Percentiles rank a stretch among this genome's conserved stretches.
These are phyloP conservation scores for Microbotryum scabiosae DNA, from an alignment of 1,284 basidiomycete genomes.

Conservation along the genomic window DNA sequence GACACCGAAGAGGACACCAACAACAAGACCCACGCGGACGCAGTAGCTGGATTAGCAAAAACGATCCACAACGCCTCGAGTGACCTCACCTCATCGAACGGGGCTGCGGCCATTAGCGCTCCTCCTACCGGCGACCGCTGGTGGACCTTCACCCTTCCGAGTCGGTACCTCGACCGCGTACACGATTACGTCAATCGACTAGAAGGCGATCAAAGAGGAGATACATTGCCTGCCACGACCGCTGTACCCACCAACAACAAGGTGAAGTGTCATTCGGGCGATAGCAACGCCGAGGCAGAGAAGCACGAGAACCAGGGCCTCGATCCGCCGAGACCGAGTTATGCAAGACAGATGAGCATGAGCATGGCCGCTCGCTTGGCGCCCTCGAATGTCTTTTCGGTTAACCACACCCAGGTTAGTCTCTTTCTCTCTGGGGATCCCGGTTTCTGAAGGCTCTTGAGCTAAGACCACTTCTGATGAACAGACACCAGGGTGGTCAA, in stretches of 20 bases:
- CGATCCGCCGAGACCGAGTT: not conserved
- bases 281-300: not conserved
- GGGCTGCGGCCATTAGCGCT: not conserved
- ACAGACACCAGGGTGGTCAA: slow-evolving; percentile 30
- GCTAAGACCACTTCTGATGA: too few relatives aligned
- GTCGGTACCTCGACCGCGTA: slow-evolving; percentile 31
- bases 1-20: not conserved
- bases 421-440: not conserved
- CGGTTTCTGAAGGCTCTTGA: not conserved
- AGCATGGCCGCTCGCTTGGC: slow-evolving; percentile 14
- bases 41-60: not conserved
- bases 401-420: slow-evolving; percentile 27
- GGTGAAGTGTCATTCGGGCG: not conserved
- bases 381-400: slow-evolving; percentile 24
- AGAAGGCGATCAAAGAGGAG: not conserved
- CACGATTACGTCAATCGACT: slow-evolving; percentile 25
- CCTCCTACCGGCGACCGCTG: slow-evolving; percentile 24
- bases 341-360: slow-evolving; percentile 18
- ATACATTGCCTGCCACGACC: not conserved
- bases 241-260: not conserved
- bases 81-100: not conserved
- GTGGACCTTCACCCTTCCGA: slow-evolving; percentile 35
- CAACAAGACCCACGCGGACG: not conserved
- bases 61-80: not conserved
- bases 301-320: not conserved